A percentile compares a stretch with the other conserved stretches of the same genome.
Evolutionary conservation across 192 early-diverging fungal genomes (phyloP).

Genomic region (Spinellus fusiger): DNA sequence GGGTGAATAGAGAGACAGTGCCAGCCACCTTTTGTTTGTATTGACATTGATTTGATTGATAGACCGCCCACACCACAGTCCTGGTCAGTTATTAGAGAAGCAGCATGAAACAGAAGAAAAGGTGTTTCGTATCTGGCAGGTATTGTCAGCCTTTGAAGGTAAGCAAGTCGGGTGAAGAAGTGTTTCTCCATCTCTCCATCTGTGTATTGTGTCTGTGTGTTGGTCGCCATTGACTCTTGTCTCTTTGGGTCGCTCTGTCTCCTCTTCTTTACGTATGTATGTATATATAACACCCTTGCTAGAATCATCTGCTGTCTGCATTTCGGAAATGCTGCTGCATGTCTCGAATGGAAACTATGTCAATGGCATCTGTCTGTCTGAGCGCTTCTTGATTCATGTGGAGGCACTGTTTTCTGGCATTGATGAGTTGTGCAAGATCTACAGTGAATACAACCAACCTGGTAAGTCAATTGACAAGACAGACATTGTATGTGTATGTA

Average conservation of each 20-base stretch:
- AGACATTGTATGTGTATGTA: background rate
- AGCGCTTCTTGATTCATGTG: slow-evolving; percentile 86
- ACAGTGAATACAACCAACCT: slow-evolving; percentile 8
- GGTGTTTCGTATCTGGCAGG: slow-evolving; percentile 83
- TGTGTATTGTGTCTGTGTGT: too few species aligned
- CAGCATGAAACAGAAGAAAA: slow-evolving; percentile 81
- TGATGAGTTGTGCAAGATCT: slow-evolving; percentile 39
- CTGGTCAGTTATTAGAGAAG: slow-evolving; percentile 25
- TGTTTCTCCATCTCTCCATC: too few species aligned
- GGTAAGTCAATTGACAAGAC: slow-evolving; percentile 10
- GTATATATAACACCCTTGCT: background rate
- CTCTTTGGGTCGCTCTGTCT: too few species aligned
- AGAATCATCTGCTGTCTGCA: slow-evolving; percentile 92
- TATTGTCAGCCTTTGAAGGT: slow-evolving; percentile 88
- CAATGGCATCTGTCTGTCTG: slow-evolving; percentile 77
- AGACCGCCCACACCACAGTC: slow-evolving; percentile 8
- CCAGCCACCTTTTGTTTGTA: background rate
- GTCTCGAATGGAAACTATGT: slow-evolving; percentile 81
- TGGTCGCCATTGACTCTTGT: too few species aligned
- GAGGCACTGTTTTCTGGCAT: slow-evolving; percentile 87
- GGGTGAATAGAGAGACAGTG: background rate
- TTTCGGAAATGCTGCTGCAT: slow-evolving; percentile 90
- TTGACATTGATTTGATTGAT: background rate
- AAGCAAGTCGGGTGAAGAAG: too few species aligned
- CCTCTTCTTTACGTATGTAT: background rate